Percentiles rank a stretch among this genome's conserved stretches.
These are phyloP conservation scores for Graphilbum ipis-grandicollis DNA, from an alignment of 2,329 filamentous ascomycete genomes.

Conservation along the genomic window DNA sequence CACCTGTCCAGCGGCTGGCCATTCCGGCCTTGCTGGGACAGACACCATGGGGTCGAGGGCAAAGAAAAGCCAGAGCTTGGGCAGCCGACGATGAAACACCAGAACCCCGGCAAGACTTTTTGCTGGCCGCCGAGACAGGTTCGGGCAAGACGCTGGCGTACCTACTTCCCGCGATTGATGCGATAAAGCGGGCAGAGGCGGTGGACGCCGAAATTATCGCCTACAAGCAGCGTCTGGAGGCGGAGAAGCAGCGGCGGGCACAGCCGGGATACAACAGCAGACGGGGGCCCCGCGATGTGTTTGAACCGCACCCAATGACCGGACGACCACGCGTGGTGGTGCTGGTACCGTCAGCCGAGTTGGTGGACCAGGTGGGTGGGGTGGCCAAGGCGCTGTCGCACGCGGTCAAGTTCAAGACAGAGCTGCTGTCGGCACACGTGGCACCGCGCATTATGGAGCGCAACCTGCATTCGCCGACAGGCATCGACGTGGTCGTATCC, in stretches of 20 bases:
- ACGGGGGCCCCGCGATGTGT: slow-evolving; percentile 29
- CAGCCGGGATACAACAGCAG: slow-evolving; percentile 29
- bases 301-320: slow-evolving; percentile 54
- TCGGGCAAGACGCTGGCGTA: slow-evolving; percentile 96
- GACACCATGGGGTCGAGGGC: slow-evolving; percentile 15
- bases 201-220: slow-evolving; percentile 39
- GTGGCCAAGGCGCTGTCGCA: slow-evolving; percentile 75
- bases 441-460: slow-evolving; percentile 66
- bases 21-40: slow-evolving; percentile 64
- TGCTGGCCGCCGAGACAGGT: slow-evolving; percentile 88
- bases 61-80: too few relatives aligned
- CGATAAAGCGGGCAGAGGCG: slow-evolving; percentile 60
- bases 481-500: slow-evolving; percentile 71
- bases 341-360: slow-evolving; percentile 79
- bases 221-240: slow-evolving; percentile 35
- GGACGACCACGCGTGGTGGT: slow-evolving; percentile 72
- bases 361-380: slow-evolving; percentile 71
- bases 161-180: slow-evolving; percentile 67
- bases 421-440: slow-evolving; percentile 63
- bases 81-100: too few relatives aligned
- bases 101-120: slow-evolving; percentile 42
- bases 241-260: slow-evolving; percentile 38
- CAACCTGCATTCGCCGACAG: slow-evolving; percentile 61
- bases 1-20: slow-evolving; percentile 75
- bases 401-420: slow-evolving; percentile 70